Percentiles rank a stretch among this genome's conserved stretches.
These are phyloP conservation scores for Rhododendron henanense DNA, from an alignment of 148 eudicot genomes.

Conservation along the genomic window DNA sequence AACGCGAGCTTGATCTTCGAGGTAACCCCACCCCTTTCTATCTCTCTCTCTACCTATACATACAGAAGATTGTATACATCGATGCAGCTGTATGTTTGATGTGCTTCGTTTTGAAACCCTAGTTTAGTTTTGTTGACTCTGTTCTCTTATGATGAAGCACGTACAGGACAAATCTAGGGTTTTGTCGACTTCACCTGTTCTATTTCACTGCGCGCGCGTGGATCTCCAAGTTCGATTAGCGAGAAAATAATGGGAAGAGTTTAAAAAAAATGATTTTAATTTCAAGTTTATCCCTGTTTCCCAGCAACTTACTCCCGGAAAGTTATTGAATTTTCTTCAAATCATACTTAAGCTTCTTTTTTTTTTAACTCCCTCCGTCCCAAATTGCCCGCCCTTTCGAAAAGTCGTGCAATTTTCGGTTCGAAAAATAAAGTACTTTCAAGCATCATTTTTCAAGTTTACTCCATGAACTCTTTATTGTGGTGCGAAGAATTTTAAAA, in stretches of 20 bases:
- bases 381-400: too few species aligned
- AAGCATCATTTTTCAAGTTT: too few species aligned
- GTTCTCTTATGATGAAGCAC: background rate
- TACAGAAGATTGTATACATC: background rate
- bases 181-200: background rate
- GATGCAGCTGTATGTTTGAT: background rate
- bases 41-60: background rate
- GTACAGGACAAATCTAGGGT: background rate
- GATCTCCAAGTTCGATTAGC: background rate
- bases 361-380: too few species aligned
- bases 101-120: background rate
- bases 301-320: background rate
- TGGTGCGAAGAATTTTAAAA: too few species aligned
- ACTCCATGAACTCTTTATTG: too few species aligned
- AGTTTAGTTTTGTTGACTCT: background rate
- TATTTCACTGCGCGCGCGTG: background rate
- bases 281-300: background rate
- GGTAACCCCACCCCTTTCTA: conserved; percentile 28
- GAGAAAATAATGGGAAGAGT: background rate
- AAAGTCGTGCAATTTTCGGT: too few species aligned
- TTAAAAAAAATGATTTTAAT: background rate
- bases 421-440: too few species aligned
- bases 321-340: background rate
- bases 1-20: conserved; percentile 97
- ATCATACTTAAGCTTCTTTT: too few species aligned